Percentiles rank a stretch among this genome's conserved stretches.
Evolutionary conservation across 2,329 filamentous ascomycete species (phyloP).

Genomic region (Cladophialophora exuberans): DNA sequence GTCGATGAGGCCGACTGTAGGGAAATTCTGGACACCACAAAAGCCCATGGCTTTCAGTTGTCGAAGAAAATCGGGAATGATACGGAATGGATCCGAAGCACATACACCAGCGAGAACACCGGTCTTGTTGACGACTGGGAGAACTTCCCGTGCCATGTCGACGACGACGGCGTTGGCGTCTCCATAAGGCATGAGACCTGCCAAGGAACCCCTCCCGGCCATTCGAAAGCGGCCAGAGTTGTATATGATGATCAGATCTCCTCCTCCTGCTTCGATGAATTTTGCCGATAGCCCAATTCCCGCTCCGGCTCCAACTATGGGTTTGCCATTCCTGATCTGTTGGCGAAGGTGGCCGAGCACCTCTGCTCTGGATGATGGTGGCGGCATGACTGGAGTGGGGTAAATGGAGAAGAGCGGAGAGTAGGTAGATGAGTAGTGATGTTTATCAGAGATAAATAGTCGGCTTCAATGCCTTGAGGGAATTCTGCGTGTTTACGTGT

Average conservation of each 20-base stretch:
- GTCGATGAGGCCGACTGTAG: conserved; percentile 68
- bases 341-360: conserved; percentile 60
- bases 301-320: conserved; percentile 71
- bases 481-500: too few species aligned
- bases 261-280: conserved; percentile 68
- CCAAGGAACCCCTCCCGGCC: conserved; percentile 70
- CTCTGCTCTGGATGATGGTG: conserved; percentile 59
- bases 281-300: conserved; percentile 69
- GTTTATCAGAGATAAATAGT: too few species aligned
- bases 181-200: conserved; percentile 71
- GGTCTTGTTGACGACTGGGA: conserved; percentile 60
- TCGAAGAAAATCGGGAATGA: conserved; percentile 62
- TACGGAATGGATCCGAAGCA: conserved; percentile 69
- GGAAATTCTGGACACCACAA: conserved; percentile 73
- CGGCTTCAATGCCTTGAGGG: too few species aligned
- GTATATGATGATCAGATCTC: conserved; percentile 72
- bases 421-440: too few species aligned
- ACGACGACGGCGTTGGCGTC: conserved; percentile 72
- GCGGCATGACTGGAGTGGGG: conserved; percentile 53
- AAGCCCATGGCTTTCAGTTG: conserved; percentile 67
- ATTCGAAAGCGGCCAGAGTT: conserved; percentile 74
- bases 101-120: conserved; percentile 73
- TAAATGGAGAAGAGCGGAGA: background rate
- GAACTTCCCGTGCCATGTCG: conserved; percentile 70
- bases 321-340: conserved; percentile 58